These are phyloP conservation scores for Xylaria cubensis DNA, from an alignment of 495 filamentous ascomycete genomes.

Conservation along the genomic window DNA sequence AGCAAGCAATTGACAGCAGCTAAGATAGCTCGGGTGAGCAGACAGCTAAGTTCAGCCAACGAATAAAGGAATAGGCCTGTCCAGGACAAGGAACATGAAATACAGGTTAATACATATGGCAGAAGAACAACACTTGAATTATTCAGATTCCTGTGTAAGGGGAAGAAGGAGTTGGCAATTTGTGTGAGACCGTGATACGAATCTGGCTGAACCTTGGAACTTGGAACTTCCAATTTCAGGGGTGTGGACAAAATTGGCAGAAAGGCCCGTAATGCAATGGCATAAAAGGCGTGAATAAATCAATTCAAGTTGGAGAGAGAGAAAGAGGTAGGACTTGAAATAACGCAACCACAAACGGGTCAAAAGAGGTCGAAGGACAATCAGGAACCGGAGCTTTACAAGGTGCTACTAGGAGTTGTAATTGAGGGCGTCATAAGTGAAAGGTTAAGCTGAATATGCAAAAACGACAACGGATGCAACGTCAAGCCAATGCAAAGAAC, in stretches of 20 bases:
- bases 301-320: not conserved
- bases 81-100: not conserved
- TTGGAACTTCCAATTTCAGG: constrained; percentile 6
- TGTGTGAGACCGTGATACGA: constrained; percentile 8
- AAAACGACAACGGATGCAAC: constrained; percentile 21
- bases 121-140: not conserved
- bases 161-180: not conserved
- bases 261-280: constrained; percentile 8
- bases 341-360: not conserved
- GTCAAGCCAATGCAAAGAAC: constrained; percentile 16
- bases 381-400: not conserved
- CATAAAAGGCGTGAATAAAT: not conserved
- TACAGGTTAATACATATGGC: not conserved
- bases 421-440: constrained; percentile 8
- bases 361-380: not conserved
- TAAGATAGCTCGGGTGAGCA: not conserved
- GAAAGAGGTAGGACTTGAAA: not conserved
- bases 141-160: not conserved
- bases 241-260: not conserved
- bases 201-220: not conserved
- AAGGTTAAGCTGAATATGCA: constrained; percentile 3
- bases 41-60: not conserved
- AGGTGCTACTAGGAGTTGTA: not conserved
- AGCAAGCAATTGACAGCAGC: not conserved
- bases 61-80: not conserved